Base-by-base conservation (phyloP, 306 rosid genomes). In the Malus asiatica region DNA sequence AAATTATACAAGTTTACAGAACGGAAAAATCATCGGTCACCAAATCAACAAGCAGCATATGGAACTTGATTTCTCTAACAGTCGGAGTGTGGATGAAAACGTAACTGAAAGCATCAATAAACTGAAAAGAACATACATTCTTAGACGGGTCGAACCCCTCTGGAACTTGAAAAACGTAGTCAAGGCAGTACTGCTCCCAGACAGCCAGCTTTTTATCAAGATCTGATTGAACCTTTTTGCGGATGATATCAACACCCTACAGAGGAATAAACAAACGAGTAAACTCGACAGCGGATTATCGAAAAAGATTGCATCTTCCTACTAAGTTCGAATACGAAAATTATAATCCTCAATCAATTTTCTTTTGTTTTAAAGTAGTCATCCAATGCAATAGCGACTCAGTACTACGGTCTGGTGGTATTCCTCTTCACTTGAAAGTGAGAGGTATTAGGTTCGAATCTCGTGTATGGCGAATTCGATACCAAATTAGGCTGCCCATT, bases 151-250 rank as follows among this genome's bases (percentile, higher is more conserved):
- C 78, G 76, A 95, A 88, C 32, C 92, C 95, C 63, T 75, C 82
- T 4, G 97, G 97, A 70, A 90, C 90, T 68, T 87, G 60, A 74
- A 95, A 95, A 75, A 93, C 90, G 78, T 90, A 92, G 19, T 53
- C 78, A 60, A 84, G 90, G 78, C 93, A 87, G 68, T 86, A 89
- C 66, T 84, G 79, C 89, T 92, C 97, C 99, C 99, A 95, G 86
- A 83, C 79, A 40, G 77, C 76, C 22, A 95, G 84, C 78, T 87
- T 80, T 77, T 84, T 84, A 81, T 88, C 90, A 82, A 90, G 72
- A 74, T 76, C 88, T 20, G 88, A 90, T 64, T 89, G 90, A 78
- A 90, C 81, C 71, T 46, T 67, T 7, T 76, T 46, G 27, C 83
- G 91, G 71, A 89, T 69, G 11, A 74, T 48, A 78, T 81, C 81